Evolutionary conservation across 2,329 filamentous ascomycete species (phyloP), one percentile per base, ranked within the genome.

Genomic region (Aspergillus felis): DNA sequence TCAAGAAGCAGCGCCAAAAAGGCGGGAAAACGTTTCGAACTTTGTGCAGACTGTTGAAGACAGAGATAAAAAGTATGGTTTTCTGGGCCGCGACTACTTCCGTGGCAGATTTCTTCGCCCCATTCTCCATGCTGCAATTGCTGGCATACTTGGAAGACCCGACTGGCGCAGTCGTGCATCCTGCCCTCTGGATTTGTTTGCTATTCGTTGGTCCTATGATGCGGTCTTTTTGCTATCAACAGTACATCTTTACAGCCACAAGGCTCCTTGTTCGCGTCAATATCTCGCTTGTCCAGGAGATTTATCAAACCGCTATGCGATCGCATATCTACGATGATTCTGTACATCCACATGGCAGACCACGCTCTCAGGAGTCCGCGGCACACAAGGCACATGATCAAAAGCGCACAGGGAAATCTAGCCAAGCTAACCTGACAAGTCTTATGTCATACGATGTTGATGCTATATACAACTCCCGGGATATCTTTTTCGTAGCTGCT

Each of bases 381-480:
- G n/a, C 28, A 10, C 53, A 47, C 6, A 24, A 28, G 50, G 50
- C 32, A 9, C 49, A 50, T 9, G 32, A 35, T 59, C 49, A 61
- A 58, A 72, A 71, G 25, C 59, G 59, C 2, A 61, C 70, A 44
- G 63, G 70, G 46, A 71, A 68, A 14, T 70, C 74, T 24, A 76
- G 80, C 1, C 81, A 82, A 3, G 77, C 81, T 7, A 81, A 82
- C 17, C 75, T 84, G 49, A 80, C 81, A 14, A 85, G 83, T 56
- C 74, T 86, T 54, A 84, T 85, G 81, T 80, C 82, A 8, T 81
- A 81, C 28, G 83, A 86, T 61, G 76, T 86, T 9, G 82, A 85
- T 55, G 80, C 82, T 28, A 76, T 86, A 32, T 81, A 76, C 57
- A 76, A 71, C 27, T 77, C 81, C 8, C 76, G 82, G 41, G 83